phyloP scores from a whole-genome alignment of 139 green algal genomes.

The Haematococcus lacustris region DNA sequence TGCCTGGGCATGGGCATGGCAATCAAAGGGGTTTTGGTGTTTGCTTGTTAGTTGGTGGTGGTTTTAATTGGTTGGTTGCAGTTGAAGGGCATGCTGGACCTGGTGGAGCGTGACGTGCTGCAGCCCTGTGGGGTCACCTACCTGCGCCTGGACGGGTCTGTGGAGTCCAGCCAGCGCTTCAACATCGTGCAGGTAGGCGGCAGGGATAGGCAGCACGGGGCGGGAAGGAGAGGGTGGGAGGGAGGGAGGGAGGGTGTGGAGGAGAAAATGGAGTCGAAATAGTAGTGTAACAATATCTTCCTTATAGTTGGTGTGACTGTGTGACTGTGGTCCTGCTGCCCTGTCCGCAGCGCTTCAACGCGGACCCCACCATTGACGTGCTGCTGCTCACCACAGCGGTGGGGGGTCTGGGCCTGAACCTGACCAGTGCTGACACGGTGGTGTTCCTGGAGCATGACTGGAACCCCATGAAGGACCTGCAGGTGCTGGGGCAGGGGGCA shows the following conservation, averaged over 20 bases:
- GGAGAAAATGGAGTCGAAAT: too few relatives aligned
- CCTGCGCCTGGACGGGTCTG: conserved; percentile 83
- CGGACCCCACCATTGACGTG: conserved; percentile 43
- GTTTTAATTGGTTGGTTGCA: too few relatives aligned
- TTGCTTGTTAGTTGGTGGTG: too few relatives aligned
- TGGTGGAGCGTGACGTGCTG: conserved; percentile 78
- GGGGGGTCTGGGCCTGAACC: conserved; percentile 91
- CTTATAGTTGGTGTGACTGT: too few relatives aligned
- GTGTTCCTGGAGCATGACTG: conserved; percentile 99
- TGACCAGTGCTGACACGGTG: conserved; percentile 93
- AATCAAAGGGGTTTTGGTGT: too few relatives aligned
- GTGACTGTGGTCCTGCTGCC: neutral
- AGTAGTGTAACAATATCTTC: too few relatives aligned
- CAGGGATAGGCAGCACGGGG: too few relatives aligned
- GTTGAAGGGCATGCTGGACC: conserved; percentile 79
- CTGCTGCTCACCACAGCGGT: conserved; percentile 92
- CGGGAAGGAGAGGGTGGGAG: too few relatives aligned
- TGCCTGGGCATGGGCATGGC: too few relatives aligned
- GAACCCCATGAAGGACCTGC: conserved; percentile 97
- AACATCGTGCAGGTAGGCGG: conserved; percentile 52
- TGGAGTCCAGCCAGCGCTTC: conserved; percentile 70
- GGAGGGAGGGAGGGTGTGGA: too few relatives aligned
- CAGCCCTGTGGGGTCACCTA: conserved; percentile 57
- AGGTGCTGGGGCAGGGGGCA: conserved; percentile 61
- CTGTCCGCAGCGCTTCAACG: conserved; percentile 27